Conservation (phyloP, 2,329 filamentous ascomycete species). For the Pestalotiopsis sp. region DNA sequence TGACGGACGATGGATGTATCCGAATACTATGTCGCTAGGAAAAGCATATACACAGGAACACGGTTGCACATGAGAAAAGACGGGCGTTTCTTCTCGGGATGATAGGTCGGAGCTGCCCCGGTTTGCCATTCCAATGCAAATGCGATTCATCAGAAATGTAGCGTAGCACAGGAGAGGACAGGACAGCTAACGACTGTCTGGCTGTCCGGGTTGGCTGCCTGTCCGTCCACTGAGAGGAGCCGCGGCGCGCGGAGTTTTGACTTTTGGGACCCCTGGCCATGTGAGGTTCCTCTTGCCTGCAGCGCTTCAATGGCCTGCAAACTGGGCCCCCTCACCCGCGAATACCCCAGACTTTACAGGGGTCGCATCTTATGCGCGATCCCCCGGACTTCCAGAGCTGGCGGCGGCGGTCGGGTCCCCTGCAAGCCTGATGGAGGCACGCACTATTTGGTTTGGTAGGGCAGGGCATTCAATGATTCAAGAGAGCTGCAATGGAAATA, state of each 20-base stretch:
- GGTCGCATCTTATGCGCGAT: background rate
- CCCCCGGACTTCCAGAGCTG: slow-evolving; percentile 7
- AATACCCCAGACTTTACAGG: slow-evolving; percentile 7
- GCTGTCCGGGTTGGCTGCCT: background rate
- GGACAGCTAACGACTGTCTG: background rate
- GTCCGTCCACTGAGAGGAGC: background rate
- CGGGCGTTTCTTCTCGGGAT: background rate
- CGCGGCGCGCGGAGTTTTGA: background rate
- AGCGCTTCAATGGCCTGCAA: too few species aligned
- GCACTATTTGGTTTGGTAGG: background rate
- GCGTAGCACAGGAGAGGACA: background rate
- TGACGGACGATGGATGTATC: background rate
- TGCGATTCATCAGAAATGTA: background rate
- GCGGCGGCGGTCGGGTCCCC: background rate
- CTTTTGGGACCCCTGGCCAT: slow-evolving; percentile 3
- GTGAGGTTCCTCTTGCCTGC: background rate
- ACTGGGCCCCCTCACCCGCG: background rate
- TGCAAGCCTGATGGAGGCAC: background rate
- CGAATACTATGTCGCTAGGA: background rate
- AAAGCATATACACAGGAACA: background rate
- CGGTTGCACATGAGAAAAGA: background rate
- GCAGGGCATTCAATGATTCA: background rate
- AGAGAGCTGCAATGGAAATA: background rate
- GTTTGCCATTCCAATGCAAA: background rate
- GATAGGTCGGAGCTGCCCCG: background rate